A percentile compares a stretch with the other conserved stretches of the same genome.
Conservation (phyloP, 148 eudicot genomes). For the Vaccinium darrowii region DNA sequence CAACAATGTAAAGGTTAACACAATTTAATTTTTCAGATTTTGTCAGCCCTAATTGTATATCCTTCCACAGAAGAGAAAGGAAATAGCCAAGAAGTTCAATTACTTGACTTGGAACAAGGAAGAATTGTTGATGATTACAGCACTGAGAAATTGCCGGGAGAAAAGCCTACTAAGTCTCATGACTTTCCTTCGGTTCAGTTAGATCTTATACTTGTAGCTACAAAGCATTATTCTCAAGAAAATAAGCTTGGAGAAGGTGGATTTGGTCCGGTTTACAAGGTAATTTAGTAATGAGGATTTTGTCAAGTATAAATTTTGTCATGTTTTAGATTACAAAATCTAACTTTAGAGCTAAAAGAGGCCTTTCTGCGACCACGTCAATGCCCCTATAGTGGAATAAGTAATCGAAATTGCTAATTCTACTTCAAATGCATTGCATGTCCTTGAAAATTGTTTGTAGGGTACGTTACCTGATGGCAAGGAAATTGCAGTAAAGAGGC, state of each 20-base stretch:
- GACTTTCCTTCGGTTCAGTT: slow-evolving; percentile 3
- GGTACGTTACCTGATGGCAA: slow-evolving; percentile 32
- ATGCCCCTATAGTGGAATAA: not conserved
- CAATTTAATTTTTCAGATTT: not conserved
- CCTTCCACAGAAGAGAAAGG: not conserved
- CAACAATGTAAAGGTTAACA: too few relatives aligned
- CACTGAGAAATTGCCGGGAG: not conserved
- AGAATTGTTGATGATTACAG: not conserved
- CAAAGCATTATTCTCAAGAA: slow-evolving; percentile 20
- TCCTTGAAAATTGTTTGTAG: slow-evolving; percentile 13
- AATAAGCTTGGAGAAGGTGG: slow-evolving; percentile 33
- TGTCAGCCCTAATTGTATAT: not conserved
- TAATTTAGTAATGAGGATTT: not conserved
- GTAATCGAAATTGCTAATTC: not conserved
- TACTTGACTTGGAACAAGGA: not conserved
- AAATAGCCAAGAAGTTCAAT: not conserved
- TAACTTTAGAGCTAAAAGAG: not conserved
- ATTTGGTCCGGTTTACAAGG: slow-evolving; percentile 31
- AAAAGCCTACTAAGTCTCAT: not conserved
- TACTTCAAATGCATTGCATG: not conserved
- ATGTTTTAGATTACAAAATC: not conserved
- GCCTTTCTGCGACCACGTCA: not conserved
- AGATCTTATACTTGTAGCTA: slow-evolving; percentile 4
- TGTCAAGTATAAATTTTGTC: not conserved
- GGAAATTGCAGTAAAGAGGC: slow-evolving; percentile 44